Evolutionary conservation across 345 rosid genomes (phyloP).

Genomic region (Ceriops zippeliana): DNA sequence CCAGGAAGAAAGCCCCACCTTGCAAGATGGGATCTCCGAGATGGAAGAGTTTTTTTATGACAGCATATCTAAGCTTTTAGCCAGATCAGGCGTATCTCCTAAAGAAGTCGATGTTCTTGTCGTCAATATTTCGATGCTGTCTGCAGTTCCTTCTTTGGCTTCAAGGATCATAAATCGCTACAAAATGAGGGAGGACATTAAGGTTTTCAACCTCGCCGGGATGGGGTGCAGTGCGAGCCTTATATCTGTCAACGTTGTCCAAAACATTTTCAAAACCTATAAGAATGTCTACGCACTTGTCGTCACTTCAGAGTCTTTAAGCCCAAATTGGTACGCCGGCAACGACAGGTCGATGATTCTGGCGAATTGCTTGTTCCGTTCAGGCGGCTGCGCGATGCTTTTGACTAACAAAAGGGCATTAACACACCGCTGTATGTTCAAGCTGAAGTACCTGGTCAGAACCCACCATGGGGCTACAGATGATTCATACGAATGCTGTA

Average conservation of each 20-base stretch:
- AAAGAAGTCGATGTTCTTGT: slow-evolving; percentile 67
- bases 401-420: slow-evolving; percentile 62
- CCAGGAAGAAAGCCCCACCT: slow-evolving; percentile 49
- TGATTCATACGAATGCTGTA: slow-evolving; percentile 64
- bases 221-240: slow-evolving; percentile 97
- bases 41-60: slow-evolving; percentile 81
- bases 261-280: slow-evolving; percentile 49
- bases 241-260: slow-evolving; percentile 64
- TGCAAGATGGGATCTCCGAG: slow-evolving; percentile 60
- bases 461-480: slow-evolving; percentile 85
- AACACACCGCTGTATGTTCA: slow-evolving; percentile 52
- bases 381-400: slow-evolving; percentile 76
- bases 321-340: slow-evolving; percentile 84
- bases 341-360: slow-evolving; percentile 84
- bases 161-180: slow-evolving; percentile 65
- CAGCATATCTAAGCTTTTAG: slow-evolving; percentile 53
- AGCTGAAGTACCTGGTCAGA: slow-evolving; percentile 64
- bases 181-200: slow-evolving; percentile 72
- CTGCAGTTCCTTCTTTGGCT: slow-evolving; percentile 57
- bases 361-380: slow-evolving; percentile 72
- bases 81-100: slow-evolving; percentile 59
- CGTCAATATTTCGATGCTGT: slow-evolving; percentile 75
- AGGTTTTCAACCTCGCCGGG: slow-evolving; percentile 64
- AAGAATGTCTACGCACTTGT: slow-evolving; percentile 54
- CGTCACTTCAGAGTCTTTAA: slow-evolving; percentile 70